Percentiles rank a stretch among this genome's conserved stretches.
phyloP scores from a whole-genome alignment of 768 basidiomycete genomes.

The Termitomyces eurrhizus region DNA sequence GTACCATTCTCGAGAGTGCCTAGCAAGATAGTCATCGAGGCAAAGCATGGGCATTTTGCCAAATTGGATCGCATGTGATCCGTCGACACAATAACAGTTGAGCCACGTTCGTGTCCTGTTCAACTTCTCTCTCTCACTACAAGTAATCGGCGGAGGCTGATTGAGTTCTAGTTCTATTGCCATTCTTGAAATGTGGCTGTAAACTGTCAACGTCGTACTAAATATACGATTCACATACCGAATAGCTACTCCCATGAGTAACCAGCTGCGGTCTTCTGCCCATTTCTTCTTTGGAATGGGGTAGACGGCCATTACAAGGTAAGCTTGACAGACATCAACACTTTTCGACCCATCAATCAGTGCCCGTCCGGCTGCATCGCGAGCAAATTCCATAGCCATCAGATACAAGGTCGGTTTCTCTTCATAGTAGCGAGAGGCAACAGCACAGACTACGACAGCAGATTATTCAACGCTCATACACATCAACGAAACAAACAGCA shows the following conservation, averaged over 20 bases:
- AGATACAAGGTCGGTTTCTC: constrained; percentile 51
- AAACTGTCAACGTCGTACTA: background rate
- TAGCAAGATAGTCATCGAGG: constrained; percentile 58
- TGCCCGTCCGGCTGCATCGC: constrained; percentile 54
- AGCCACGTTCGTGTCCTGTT: constrained; percentile 76
- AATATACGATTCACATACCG: constrained; percentile 30
- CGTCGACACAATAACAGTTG: constrained; percentile 72
- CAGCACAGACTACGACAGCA: constrained; percentile 52
- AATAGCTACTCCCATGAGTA: constrained; percentile 69
- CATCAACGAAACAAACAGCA: constrained; percentile 8
- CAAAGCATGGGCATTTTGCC: constrained; percentile 68
- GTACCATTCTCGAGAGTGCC: constrained; percentile 49
- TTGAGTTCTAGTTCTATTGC: constrained; percentile 70
- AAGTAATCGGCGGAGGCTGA: constrained; percentile 43
- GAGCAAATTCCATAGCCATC: constrained; percentile 58
- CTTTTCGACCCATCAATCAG: constrained; percentile 59
- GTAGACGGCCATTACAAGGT: constrained; percentile 62
- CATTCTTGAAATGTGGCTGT: constrained; percentile 37
- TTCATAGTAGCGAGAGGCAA: constrained; percentile 62
- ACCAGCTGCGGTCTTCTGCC: constrained; percentile 71
- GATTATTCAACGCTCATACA: background rate
- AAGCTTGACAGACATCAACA: constrained; percentile 80
- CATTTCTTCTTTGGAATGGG: constrained; percentile 58
- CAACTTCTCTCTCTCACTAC: constrained; percentile 59
- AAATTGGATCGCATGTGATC: constrained; percentile 70